These are phyloP conservation scores for Psilocybe azurescens DNA, from an alignment of 768 basidiomycete species.

Conservation along the genomic window DNA sequence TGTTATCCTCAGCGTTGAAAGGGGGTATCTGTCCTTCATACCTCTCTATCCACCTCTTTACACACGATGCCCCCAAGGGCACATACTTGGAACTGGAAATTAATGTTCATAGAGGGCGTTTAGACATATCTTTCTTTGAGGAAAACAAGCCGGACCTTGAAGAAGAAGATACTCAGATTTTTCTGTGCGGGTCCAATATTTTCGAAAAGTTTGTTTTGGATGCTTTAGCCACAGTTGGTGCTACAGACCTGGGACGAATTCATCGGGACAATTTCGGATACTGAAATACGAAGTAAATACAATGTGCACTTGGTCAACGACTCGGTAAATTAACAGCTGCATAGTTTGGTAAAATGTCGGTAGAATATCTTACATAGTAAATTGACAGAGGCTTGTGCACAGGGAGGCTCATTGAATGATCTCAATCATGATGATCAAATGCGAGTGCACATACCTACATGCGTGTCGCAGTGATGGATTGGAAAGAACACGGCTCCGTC, in stretches of 20 bases:
- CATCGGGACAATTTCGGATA: slow-evolving; percentile 22
- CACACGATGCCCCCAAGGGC: slow-evolving; percentile 15
- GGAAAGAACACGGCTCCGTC: no score
- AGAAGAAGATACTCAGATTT: slow-evolving; percentile 32
- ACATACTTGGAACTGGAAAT: background rate
- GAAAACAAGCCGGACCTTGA: slow-evolving; percentile 20
- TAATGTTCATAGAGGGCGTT: slow-evolving; percentile 9
- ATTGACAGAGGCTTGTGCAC: no score
- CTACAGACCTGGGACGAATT: slow-evolving; percentile 46
- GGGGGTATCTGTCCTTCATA: slow-evolving; percentile 15
- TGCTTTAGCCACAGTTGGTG: slow-evolving; percentile 38
- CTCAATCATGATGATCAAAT: no score
- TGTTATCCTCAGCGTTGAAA: slow-evolving; percentile 39
- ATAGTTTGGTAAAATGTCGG: no score
- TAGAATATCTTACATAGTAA: no score
- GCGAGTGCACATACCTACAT: no score
- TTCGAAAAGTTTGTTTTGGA: slow-evolving; percentile 47
- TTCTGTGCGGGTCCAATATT: slow-evolving; percentile 54
- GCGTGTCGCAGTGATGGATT: no score
- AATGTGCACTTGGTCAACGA: no score
- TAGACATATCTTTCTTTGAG: slow-evolving; percentile 29
- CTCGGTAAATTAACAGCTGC: no score
- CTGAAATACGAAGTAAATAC: background rate
- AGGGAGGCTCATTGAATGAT: no score
- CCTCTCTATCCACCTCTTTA: slow-evolving; percentile 48